Conservation (phyloP, 371 early-diverging fungal species). For the Amoeboaphelidium protococcarum region DNA sequence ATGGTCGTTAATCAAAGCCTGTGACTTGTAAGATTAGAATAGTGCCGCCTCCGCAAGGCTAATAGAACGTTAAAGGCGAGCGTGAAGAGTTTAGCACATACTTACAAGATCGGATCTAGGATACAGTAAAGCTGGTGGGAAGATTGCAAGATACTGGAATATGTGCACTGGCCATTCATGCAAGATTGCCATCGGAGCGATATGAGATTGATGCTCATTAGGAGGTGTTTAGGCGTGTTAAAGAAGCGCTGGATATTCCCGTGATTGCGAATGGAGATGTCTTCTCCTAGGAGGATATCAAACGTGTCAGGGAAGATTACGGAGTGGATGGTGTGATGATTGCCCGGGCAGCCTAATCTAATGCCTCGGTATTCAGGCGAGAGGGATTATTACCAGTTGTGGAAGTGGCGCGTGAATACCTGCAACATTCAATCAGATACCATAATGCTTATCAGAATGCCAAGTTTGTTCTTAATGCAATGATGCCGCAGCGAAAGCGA, state of each 20-base stretch:
- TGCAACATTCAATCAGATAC: slow-evolving; percentile 29
- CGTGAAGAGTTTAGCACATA: too few relatives aligned
- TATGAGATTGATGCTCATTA: slow-evolving; percentile 54
- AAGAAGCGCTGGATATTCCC: slow-evolving; percentile 33
- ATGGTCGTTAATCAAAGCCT: too few relatives aligned
- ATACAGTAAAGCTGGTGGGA: slow-evolving; percentile 47
- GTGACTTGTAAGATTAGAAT: slow-evolving; percentile 39
- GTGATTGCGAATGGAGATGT: slow-evolving; percentile 85
- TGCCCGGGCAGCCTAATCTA: background rate
- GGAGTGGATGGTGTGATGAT: background rate
- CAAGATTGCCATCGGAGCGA: slow-evolving; percentile 35
- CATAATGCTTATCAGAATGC: slow-evolving; percentile 48
- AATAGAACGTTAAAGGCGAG: too few relatives aligned
- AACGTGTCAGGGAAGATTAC: slow-evolving; percentile 20
- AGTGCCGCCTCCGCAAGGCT: too few relatives aligned
- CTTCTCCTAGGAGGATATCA: slow-evolving; percentile 26
- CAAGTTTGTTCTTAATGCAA: slow-evolving; percentile 21
- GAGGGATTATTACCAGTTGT: slow-evolving; percentile 3
- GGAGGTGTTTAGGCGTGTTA: slow-evolving; percentile 46
- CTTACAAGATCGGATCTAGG: slow-evolving; percentile 16
- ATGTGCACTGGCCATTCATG: slow-evolving; percentile 66
- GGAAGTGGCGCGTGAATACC: slow-evolving; percentile 28
- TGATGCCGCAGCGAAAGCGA: background rate
- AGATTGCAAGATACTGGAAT: slow-evolving; percentile 65
- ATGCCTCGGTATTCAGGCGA: background rate